Percentiles rank a stretch among this genome's conserved stretches.
phyloP scores from a whole-genome alignment of 1,139 yeast species.

The Suhomyces anneliseae region DNA sequence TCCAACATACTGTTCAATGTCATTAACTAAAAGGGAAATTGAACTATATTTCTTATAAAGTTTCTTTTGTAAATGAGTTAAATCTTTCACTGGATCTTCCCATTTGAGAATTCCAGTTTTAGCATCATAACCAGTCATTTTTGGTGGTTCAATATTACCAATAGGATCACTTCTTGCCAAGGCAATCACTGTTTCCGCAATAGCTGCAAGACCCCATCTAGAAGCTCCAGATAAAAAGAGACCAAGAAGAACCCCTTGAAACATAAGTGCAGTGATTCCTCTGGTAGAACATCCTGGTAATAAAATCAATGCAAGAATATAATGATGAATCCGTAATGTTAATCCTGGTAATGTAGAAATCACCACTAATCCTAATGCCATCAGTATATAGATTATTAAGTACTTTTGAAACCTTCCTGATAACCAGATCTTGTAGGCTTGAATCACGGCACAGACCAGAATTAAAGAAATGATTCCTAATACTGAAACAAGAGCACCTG shows the following conservation, averaged over 20 bases:
- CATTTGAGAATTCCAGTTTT: conserved; percentile 36
- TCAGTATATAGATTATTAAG: conserved; percentile 47
- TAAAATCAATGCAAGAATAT: conserved; percentile 73
- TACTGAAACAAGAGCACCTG: conserved; percentile 76
- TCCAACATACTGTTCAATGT: conserved; percentile 74
- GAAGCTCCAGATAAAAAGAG: conserved; percentile 81
- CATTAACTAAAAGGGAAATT: conserved; percentile 69
- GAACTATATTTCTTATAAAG: conserved; percentile 33
- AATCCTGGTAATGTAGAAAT: conserved; percentile 64
- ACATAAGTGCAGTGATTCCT: conserved; percentile 65
- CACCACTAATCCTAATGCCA: conserved; percentile 46
- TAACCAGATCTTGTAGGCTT: conserved; percentile 78
- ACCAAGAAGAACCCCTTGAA: conserved; percentile 85
- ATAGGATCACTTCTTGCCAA: conserved; percentile 75
- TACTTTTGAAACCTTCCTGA: conserved; percentile 71
- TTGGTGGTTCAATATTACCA: conserved; percentile 61
- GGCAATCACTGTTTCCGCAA: conserved; percentile 73
- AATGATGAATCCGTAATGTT: conserved; percentile 83
- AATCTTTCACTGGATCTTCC: conserved; percentile 17
- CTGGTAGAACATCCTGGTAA: conserved; percentile 87
- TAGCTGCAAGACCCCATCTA: conserved; percentile 91
- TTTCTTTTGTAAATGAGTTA: conserved; percentile 6
- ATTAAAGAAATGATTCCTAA: conserved; percentile 47
- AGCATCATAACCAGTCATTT: conserved; percentile 37
- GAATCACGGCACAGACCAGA: conserved; percentile 58